Evolutionary conservation across 768 basidiomycete genomes (phyloP).

Genomic region (Tricholoma sp.): DNA sequence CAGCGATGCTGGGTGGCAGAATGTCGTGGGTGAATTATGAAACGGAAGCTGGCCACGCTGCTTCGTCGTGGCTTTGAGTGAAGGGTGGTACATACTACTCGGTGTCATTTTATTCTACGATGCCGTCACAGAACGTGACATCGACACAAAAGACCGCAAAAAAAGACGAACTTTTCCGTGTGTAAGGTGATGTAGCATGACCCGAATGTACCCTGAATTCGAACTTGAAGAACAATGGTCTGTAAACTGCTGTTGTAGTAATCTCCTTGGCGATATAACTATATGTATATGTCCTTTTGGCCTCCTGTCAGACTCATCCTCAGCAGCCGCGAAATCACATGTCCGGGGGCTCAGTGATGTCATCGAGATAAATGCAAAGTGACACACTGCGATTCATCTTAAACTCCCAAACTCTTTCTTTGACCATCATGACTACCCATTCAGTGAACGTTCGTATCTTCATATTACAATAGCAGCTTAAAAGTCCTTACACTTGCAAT

Average conservation of each 20-base stretch:
- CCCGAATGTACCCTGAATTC: no score
- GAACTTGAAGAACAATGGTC: no score
- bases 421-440: slow-evolving; percentile 34
- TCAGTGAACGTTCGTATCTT: slow-evolving; percentile 38
- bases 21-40: background rate
- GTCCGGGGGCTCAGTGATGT: slow-evolving; percentile 11
- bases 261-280: no score
- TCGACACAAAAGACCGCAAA: background rate
- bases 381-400: background rate
- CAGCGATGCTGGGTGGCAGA: background rate
- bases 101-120: background rate
- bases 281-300: no score
- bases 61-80: background rate
- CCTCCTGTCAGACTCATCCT: no score
- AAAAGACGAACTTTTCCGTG: no score
- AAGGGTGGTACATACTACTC: background rate
- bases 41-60: background rate
- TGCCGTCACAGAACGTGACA: background rate
- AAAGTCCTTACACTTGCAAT: background rate
- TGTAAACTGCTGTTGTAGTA: no score
- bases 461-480: background rate
- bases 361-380: slow-evolving; percentile 3
- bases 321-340: background rate
- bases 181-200: no score
- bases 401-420: slow-evolving; percentile 13